These are phyloP conservation scores for Fusarium kyushuense DNA, from an alignment of 2,329 filamentous ascomycete genomes.

Conservation along the genomic window DNA sequence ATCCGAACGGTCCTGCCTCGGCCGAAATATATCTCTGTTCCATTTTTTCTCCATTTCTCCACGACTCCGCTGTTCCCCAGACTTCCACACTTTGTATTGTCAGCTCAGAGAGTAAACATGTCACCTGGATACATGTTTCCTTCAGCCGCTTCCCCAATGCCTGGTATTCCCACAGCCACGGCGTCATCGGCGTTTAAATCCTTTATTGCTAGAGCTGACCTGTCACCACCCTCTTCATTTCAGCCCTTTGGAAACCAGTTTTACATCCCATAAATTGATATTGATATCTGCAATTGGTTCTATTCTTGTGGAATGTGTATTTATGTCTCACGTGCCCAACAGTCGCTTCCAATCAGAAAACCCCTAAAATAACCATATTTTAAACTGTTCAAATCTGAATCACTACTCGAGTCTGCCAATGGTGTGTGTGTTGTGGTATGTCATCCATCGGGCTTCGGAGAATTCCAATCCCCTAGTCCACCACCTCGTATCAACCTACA, in stretches of 20 bases:
- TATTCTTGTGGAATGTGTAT: background rate
- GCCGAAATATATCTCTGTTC: constrained; percentile 19
- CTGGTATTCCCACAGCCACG: constrained; percentile 27
- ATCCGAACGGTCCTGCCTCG: constrained; percentile 40
- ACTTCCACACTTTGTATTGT: background rate
- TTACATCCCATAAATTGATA: too few relatives aligned
- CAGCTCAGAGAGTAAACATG: background rate
- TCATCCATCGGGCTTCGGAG: constrained; percentile 2
- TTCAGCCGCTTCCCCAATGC: constrained; percentile 5
- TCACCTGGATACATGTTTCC: background rate
- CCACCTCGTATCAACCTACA: background rate
- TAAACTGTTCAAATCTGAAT: background rate
- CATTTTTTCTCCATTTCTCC: background rate
- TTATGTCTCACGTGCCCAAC: background rate
- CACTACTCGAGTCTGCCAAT: background rate
- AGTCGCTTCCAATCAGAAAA: background rate
- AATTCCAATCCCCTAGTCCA: constrained; percentile 4
- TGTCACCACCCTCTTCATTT: background rate
- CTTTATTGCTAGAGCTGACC: background rate
- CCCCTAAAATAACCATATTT: background rate
- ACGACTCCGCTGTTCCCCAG: constrained; percentile 16
- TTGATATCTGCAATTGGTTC: too few relatives aligned
- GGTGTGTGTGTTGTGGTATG: background rate
- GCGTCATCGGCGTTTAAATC: constrained; percentile 12
- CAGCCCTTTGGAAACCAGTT: constrained; percentile 18